Conservation (phyloP, 177 flowering plant genomes). For the Vitis hybrid region DNA sequence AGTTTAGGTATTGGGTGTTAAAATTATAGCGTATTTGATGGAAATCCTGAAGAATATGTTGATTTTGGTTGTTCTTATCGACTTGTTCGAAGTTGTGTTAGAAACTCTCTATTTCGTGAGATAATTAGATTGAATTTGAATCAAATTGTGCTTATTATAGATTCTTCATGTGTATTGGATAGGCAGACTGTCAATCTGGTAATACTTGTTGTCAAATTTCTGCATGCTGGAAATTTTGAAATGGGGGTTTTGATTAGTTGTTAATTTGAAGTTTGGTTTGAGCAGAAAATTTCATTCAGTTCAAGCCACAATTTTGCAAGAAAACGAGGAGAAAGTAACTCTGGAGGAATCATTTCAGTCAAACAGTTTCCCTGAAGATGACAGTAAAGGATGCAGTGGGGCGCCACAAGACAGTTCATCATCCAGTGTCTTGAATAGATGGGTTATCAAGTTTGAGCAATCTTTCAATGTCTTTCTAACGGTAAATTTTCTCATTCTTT, state of each 20-base stretch:
- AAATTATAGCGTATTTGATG: too few species aligned
- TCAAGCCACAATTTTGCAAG: slow-evolving; percentile 54
- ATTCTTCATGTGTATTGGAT: background rate
- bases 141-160: background rate
- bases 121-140: background rate
- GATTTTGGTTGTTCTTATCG: background rate
- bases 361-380: slow-evolving; percentile 32
- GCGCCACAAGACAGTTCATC: slow-evolving; percentile 25
- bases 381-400: slow-evolving; percentile 19
- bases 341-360: slow-evolving; percentile 49
- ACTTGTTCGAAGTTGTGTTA: background rate
- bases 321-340: slow-evolving; percentile 53
- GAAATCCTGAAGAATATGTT: background rate
- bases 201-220: background rate
- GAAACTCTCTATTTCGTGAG: background rate
- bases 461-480: slow-evolving; percentile 73
- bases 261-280: background rate
- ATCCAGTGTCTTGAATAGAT: slow-evolving; percentile 38
- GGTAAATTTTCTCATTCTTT: slow-evolving; percentile 29
- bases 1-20: too few species aligned
- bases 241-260: background rate
- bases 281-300: slow-evolving; percentile 35
- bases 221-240: background rate
- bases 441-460: slow-evolving; percentile 76
- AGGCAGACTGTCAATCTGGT: background rate